A percentile compares a stretch with the other conserved stretches of the same genome.
Evolutionary conservation across 2,329 filamentous ascomycete genomes (phyloP).

Genomic region (Teratosphaeria destructans): DNA sequence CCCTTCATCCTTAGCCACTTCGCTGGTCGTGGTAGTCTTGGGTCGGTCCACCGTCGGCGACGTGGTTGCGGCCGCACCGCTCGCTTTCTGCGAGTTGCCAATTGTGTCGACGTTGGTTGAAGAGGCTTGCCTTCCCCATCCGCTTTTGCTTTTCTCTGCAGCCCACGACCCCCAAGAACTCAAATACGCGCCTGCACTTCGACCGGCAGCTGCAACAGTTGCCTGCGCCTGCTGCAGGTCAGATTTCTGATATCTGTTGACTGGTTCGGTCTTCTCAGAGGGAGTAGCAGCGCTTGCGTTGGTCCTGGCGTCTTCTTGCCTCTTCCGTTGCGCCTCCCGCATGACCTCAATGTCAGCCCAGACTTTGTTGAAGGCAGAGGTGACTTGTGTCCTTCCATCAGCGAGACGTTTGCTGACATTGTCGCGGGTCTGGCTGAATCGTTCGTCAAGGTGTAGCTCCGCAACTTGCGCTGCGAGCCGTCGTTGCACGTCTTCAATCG

Average conservation of each 20-base stretch:
- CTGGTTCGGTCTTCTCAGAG: slow-evolving; percentile 6
- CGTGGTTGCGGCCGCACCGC: not conserved
- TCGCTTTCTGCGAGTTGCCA: not conserved
- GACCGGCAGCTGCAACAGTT: slow-evolving; percentile 42
- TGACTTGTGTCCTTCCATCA: slow-evolving; percentile 78
- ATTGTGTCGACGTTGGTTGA: not conserved
- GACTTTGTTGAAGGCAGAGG: slow-evolving; percentile 73
- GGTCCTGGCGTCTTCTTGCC: slow-evolving; percentile 45
- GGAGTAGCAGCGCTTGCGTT: slow-evolving; percentile 12
- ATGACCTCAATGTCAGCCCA: slow-evolving; percentile 83
- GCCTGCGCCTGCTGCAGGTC: slow-evolving; percentile 47
- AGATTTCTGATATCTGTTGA: slow-evolving; percentile 24
- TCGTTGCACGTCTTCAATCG: slow-evolving; percentile 88
- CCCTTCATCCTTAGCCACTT: slow-evolving; percentile 1
- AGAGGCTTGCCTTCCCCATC: slow-evolving; percentile 12
- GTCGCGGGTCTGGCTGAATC: slow-evolving; percentile 72
- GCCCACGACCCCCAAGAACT: slow-evolving; percentile 56
- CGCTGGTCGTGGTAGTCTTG: slow-evolving; percentile 3
- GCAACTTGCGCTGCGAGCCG: slow-evolving; percentile 84
- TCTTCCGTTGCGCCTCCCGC: slow-evolving; percentile 60
- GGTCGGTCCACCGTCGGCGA: not conserved
- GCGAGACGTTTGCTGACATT: slow-evolving; percentile 81
- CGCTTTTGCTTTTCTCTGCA: slow-evolving; percentile 62
- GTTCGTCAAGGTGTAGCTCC: slow-evolving; percentile 86
- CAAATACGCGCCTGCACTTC: slow-evolving; percentile 51